Conservation (phyloP, 192 early-diverging fungal species). For the Funneliformis geosporum region DNA sequence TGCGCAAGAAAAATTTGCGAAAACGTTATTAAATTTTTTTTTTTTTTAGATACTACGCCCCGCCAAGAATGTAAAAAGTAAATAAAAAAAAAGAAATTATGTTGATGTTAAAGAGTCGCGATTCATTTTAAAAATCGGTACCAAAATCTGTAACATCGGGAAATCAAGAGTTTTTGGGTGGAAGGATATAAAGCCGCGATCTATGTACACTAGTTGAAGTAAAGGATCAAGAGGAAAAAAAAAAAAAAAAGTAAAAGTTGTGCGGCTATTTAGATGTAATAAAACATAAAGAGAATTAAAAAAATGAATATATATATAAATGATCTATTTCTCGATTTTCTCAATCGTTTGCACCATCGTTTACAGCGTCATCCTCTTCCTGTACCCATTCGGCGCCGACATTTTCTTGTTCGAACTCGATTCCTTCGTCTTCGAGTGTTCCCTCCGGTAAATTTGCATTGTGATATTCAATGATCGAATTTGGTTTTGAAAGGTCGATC, state of each 20-base stretch:
- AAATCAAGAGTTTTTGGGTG: background rate
- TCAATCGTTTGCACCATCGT: background rate
- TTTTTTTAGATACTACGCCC: background rate
- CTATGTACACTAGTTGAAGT: conserved; percentile 1
- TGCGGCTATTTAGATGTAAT: background rate
- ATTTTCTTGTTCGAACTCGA: conserved; percentile 13
- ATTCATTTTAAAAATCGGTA: background rate
- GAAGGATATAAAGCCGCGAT: background rate
- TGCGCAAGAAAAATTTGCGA: background rate
- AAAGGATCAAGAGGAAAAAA: background rate
- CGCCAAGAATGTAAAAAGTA: background rate
- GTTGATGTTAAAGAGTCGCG: background rate
- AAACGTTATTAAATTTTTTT: background rate
- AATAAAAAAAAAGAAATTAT: background rate
- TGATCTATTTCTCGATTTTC: background rate
- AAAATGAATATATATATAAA: background rate
- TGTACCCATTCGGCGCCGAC: background rate
- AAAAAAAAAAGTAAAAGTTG: background rate
- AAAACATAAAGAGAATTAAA: background rate
- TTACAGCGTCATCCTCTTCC: background rate
- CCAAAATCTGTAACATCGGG: background rate
- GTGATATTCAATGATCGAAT: conserved; percentile 11
- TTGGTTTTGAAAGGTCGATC: conserved; percentile 25
- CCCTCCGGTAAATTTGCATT: background rate
- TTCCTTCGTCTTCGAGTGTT: background rate